These are phyloP conservation scores for Pythium insidiosum DNA, from an alignment of 352 stramenopile species.

Conservation along the genomic window DNA sequence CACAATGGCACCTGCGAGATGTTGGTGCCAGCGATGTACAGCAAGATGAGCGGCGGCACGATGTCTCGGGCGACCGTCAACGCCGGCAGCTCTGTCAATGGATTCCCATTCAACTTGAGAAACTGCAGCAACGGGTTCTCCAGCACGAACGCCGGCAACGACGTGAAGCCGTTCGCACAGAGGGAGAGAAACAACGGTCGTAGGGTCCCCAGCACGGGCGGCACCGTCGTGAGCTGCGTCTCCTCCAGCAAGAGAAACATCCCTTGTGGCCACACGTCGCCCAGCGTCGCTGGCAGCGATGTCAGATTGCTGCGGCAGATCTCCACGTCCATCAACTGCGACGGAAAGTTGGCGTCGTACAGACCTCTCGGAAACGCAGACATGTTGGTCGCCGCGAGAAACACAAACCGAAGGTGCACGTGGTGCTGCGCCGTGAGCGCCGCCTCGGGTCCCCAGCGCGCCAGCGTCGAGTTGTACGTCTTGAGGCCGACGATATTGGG, in stretches of 20 bases:
- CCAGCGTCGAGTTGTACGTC: slow-evolving; percentile 31
- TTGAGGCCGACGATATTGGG: slow-evolving; percentile 20
- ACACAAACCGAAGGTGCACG: slow-evolving; percentile 4
- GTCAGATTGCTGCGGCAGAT: neutral
- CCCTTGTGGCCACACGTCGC: neutral
- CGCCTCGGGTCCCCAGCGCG: slow-evolving; percentile 12
- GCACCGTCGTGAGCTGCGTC: neutral
- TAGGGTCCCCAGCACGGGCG: neutral
- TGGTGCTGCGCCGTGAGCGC: slow-evolving; percentile 15
- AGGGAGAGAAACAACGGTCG: neutral
- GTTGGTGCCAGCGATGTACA: neutral
- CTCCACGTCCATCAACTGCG: neutral
- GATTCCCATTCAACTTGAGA: neutral
- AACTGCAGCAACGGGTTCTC: neutral
- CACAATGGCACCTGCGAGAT: neutral
- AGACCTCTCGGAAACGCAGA: neutral
- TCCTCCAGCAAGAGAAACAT: neutral
- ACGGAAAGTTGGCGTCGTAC: neutral
- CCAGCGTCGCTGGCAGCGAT: neutral
- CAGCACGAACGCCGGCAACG: neutral
- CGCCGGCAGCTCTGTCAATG: neutral
- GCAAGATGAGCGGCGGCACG: neutral
- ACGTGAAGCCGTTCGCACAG: neutral
- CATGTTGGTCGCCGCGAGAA: neutral
- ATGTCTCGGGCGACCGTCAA: no score